Percentiles rank a stretch among this genome's conserved stretches.
phyloP scores from a whole-genome alignment of 768 basidiomycete species.

The Xanthoconium purpureum region DNA sequence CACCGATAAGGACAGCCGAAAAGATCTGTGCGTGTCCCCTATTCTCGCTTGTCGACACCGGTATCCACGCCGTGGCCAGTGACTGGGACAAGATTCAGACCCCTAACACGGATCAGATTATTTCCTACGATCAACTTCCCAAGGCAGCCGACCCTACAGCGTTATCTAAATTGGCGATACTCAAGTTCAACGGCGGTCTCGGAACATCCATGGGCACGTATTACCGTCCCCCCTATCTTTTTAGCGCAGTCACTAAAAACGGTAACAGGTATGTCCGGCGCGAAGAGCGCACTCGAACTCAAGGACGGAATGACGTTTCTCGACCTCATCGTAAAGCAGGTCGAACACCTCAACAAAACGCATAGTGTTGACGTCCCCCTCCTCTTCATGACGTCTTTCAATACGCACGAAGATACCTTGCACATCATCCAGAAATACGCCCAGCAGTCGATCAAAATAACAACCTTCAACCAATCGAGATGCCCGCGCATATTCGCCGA shows the following conservation, averaged over 20 bases:
- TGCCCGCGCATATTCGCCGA: constrained; percentile 94
- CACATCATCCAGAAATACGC: constrained; percentile 97
- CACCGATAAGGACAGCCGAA: constrained; percentile 78
- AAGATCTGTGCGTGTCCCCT: constrained; percentile 67
- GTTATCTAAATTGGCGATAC: constrained; percentile 90
- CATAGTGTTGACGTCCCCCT: constrained; percentile 89
- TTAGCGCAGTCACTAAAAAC: not conserved
- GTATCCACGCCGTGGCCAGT: constrained; percentile 37
- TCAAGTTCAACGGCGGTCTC: constrained; percentile 93
- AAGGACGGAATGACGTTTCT: constrained; percentile 98
- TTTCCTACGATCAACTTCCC: constrained; percentile 75
- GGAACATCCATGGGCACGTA: constrained; percentile 82
- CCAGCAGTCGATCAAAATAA: constrained; percentile 91
- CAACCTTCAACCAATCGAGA: constrained; percentile 89
- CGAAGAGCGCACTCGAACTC: constrained; percentile 93
- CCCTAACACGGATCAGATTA: constrained; percentile 80
- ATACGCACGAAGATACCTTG: constrained; percentile 94
- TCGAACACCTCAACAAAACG: constrained; percentile 90
- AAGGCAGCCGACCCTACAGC: constrained; percentile 54
- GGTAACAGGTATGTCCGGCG: constrained; percentile 67
- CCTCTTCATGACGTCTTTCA: constrained; percentile 98
- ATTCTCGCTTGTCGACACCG: constrained; percentile 2
- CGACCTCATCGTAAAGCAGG: constrained; percentile 90
- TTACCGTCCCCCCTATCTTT: not conserved
- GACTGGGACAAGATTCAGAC: constrained; percentile 90